These are phyloP conservation scores for Phytophthora fragariaefolia DNA, from an alignment of 352 stramenopile species.

Conservation along the genomic window DNA sequence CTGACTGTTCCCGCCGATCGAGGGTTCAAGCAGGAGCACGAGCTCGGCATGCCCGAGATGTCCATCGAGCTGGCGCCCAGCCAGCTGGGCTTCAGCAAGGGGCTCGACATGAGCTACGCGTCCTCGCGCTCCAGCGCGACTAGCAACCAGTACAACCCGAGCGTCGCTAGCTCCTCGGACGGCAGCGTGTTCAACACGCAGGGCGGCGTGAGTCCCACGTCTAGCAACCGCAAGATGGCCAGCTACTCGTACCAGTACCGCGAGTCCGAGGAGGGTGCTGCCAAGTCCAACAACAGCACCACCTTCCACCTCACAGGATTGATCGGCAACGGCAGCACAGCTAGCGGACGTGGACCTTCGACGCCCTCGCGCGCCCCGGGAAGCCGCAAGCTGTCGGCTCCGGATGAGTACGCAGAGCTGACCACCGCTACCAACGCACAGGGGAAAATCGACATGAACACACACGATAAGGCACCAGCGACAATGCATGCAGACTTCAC, in stretches of 20 bases:
- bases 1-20: slow-evolving; percentile 31
- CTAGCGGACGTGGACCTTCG: slow-evolving; percentile 15
- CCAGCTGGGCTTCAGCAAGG: slow-evolving; percentile 39
- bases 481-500: slow-evolving; percentile 26
- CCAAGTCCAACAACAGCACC: slow-evolving; percentile 20
- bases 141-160: slow-evolving; percentile 33
- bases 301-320: slow-evolving; percentile 40
- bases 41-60: slow-evolving; percentile 47
- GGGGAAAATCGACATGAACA: slow-evolving; percentile 21
- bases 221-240: slow-evolving; percentile 37
- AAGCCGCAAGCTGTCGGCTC: slow-evolving; percentile 37
- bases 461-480: slow-evolving; percentile 2
- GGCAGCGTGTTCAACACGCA: slow-evolving; percentile 51
- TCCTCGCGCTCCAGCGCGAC: slow-evolving; percentile 40
- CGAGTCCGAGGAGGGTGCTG: slow-evolving; percentile 26
- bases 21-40: slow-evolving; percentile 39
- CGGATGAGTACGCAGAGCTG: slow-evolving; percentile 48
- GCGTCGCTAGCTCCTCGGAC: slow-evolving; percentile 31
- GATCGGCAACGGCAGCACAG: slow-evolving; percentile 27
- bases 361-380: slow-evolving; percentile 24
- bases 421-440: slow-evolving; percentile 41
- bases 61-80: slow-evolving; percentile 48
- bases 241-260: slow-evolving; percentile 49
- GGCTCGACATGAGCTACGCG: slow-evolving; percentile 36
- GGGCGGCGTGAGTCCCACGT: slow-evolving; percentile 46